Evolutionary conservation across 768 basidiomycete genomes (phyloP).

Genomic region (Lactarius hengduanensis): DNA sequence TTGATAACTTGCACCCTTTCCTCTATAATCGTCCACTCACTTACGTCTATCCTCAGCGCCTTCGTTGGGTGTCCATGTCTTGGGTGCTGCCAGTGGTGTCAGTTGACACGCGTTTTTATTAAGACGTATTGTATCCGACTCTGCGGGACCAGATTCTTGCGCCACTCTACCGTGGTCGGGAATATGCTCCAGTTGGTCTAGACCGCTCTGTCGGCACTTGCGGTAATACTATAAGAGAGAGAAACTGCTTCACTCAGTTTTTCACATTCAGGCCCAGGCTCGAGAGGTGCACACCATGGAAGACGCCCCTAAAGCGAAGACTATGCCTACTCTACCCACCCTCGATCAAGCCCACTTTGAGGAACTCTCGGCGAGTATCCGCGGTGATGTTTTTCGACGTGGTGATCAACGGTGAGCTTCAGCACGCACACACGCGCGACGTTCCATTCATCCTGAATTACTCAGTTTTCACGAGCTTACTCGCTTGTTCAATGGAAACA

Average conservation of each 20-base stretch:
- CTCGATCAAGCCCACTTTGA: constrained; percentile 21
- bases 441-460: background rate
- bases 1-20: background rate
- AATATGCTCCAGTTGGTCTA: constrained; percentile 2
- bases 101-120: constrained; percentile 2
- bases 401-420: constrained; percentile 23
- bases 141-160: background rate
- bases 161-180: constrained; percentile 9
- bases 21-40: background rate
- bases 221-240: constrained; percentile 10
- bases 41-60: constrained; percentile 11
- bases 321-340: constrained; percentile 7
- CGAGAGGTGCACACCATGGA: background rate
- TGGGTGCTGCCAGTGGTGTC: background rate
- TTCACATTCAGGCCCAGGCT: constrained; percentile 1
- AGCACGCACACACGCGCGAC: too few relatives aligned
- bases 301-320: background rate
- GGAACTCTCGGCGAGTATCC: constrained; percentile 23
- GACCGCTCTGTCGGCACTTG: constrained; percentile 14
- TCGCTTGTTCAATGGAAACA: constrained; percentile 72
- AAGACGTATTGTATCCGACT: background rate
- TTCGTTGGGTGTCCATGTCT: background rate
- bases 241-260: background rate
- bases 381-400: constrained; percentile 24
- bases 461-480: constrained; percentile 26